Evolutionary conservation across 306 rosid genomes (phyloP).

Genomic region (Crataegus laevigata): DNA sequence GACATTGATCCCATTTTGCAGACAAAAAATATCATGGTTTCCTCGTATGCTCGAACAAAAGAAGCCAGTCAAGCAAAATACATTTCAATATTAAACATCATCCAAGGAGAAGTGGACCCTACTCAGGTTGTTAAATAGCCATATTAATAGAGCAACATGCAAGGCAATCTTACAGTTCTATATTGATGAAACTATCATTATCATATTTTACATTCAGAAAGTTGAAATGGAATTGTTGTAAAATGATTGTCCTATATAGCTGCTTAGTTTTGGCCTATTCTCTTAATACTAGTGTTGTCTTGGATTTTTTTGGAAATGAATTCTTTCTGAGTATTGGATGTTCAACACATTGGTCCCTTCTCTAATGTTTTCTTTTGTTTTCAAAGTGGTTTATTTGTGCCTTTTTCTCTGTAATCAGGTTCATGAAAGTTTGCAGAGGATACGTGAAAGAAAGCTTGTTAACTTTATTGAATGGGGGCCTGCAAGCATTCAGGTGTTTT

Average conservation of each 20-base stretch:
- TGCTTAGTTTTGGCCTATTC: neutral
- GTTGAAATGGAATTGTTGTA: neutral
- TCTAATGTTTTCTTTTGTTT: neutral
- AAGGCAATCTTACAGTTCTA: neutral
- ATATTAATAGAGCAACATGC: neutral
- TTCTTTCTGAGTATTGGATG: neutral
- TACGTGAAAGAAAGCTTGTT: constrained; percentile 95
- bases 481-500: constrained; percentile 89
- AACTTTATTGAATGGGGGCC: constrained; percentile 99
- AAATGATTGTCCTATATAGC: neutral
- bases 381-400: neutral
- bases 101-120: constrained; percentile 99
- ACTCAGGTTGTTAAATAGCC: constrained; percentile 59
- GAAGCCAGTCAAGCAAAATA: constrained; percentile 99
- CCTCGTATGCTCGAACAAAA: constrained; percentile 95
- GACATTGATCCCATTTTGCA: constrained; percentile 30
- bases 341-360: neutral
- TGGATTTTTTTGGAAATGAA: neutral
- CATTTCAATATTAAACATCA: constrained; percentile 92
- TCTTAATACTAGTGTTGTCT: neutral
- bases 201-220: neutral
- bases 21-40: constrained; percentile 98
- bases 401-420: constrained; percentile 45
- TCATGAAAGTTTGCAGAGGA: constrained; percentile 99
- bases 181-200: neutral